These are phyloP conservation scores for Trichoderma polysporum DNA, from an alignment of 2,329 filamentous ascomycete genomes.

Conservation along the genomic window DNA sequence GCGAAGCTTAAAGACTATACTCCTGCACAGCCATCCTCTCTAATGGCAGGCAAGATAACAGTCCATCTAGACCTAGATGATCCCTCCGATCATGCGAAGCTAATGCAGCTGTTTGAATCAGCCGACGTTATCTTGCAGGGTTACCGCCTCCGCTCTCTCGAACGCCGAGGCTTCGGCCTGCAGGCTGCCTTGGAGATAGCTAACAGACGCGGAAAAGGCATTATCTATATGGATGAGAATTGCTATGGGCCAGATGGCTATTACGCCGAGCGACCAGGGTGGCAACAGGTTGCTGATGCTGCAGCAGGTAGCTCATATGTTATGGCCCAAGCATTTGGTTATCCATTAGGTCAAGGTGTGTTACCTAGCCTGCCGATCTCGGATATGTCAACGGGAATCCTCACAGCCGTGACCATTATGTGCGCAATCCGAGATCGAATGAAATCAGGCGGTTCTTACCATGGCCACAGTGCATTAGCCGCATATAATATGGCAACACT, in stretches of 20 bases:
- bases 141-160: constrained; percentile 42
- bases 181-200: constrained; percentile 47
- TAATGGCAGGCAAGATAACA: constrained; percentile 32
- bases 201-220: constrained; percentile 53
- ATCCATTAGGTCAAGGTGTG: neutral
- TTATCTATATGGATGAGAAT: constrained; percentile 65
- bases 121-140: constrained; percentile 38
- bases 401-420: neutral
- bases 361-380: neutral
- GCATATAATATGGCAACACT: neutral
- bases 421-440: neutral
- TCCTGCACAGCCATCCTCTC: neutral
- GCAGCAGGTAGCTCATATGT: constrained; percentile 37
- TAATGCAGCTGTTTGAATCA: constrained; percentile 44
- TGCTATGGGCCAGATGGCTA: constrained; percentile 60
- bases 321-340: constrained; percentile 30
- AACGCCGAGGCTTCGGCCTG: constrained; percentile 41
- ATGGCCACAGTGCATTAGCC: neutral
- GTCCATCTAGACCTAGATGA: constrained; percentile 50
- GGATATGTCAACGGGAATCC: neutral
- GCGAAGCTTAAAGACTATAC: too few species aligned
- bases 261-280: constrained; percentile 60
- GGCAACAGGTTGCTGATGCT: constrained; percentile 66
- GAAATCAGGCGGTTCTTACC: too few species aligned
- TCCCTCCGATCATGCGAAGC: constrained; percentile 37